Base-by-base conservation (phyloP, 768 basidiomycete species). In the Neoboletus brunneissimus region DNA sequence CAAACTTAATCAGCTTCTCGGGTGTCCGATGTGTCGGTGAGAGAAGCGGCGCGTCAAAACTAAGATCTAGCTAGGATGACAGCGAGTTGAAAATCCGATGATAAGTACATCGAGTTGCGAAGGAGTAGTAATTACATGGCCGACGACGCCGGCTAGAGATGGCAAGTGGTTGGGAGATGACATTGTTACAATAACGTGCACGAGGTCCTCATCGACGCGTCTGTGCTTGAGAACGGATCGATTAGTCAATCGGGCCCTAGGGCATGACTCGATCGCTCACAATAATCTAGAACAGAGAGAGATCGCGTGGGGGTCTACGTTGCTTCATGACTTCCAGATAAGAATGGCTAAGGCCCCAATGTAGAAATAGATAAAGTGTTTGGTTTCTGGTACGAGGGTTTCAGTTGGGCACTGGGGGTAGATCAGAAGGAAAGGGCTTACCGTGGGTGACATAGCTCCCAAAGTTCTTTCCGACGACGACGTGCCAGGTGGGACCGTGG, bases 341-440 rank as follows among this genome's bases (percentile, higher is more conserved):
- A 98, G 87, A 76, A 98, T 85, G 58, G 95, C 95, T 65, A 95
- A 86, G 35, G 87, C 78, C 54, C 92, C 94, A 71, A 98, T 80
- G 79, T 96, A 98, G 77, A 96, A 96, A 81, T 98, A 98, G 77
- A 98, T 94, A 77, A 98, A 98, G 72, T 97, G 90, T 74, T 94
- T 95, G 62, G 94, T 96, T 83, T 98, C 94, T 97, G 73, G 31
- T 53, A 53, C 51, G 41, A 42, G 23, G 38, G 48, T 42, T 48
- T 65, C 49, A 66, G 60, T 35, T 54, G 47, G 29, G 31, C 29
- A 34, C 5, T 25, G 25, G 20, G 47, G 54, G 42, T 16, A n/a
- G 41, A 11, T 27, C 8, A 3, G 13, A 22, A 15, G 13, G 25
- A 53, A 37, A 13, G 29, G 10, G 38, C 87, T 65, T 63, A 96